Conservation (phyloP, 345 rosid species). For the Luvunga scandens region DNA sequence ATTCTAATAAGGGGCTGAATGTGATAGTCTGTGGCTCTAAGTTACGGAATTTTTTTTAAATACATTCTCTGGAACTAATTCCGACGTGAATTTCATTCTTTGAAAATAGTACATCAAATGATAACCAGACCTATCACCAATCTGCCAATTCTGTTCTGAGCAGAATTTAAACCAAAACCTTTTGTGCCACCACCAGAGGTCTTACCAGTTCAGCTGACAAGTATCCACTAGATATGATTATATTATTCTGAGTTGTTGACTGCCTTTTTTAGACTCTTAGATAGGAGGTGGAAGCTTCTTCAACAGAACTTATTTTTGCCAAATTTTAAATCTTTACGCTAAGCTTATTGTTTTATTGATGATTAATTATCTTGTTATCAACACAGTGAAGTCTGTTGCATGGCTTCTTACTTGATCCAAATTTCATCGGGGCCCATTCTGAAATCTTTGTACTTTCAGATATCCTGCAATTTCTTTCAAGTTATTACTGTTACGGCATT, state of each 20-base stretch:
- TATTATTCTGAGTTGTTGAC: neutral
- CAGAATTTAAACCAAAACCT: neutral
- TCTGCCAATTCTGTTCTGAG: neutral
- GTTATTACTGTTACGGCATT: neutral
- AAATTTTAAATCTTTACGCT: neutral
- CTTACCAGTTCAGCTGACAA: too few species aligned
- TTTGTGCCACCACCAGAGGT: neutral
- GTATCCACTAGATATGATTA: too few species aligned
- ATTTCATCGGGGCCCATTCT: neutral
- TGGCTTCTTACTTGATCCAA: neutral
- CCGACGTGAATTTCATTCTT: neutral
- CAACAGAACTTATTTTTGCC: neutral
- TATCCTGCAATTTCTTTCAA: neutral
- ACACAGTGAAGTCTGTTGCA: neutral
- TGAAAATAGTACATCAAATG: neutral
- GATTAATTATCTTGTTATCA: neutral
- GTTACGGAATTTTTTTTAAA: too few species aligned
- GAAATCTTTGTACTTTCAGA: neutral
- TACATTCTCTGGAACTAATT: neutral
- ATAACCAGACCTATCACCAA: neutral
- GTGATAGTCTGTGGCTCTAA: neutral
- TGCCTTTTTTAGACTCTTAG: neutral
- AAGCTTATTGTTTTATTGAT: neutral
- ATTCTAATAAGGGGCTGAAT: neutral
- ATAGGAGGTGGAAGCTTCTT: neutral